Conservation (phyloP, 805 yeast genomes). For the Metschnikowia picachoensis region DNA sequence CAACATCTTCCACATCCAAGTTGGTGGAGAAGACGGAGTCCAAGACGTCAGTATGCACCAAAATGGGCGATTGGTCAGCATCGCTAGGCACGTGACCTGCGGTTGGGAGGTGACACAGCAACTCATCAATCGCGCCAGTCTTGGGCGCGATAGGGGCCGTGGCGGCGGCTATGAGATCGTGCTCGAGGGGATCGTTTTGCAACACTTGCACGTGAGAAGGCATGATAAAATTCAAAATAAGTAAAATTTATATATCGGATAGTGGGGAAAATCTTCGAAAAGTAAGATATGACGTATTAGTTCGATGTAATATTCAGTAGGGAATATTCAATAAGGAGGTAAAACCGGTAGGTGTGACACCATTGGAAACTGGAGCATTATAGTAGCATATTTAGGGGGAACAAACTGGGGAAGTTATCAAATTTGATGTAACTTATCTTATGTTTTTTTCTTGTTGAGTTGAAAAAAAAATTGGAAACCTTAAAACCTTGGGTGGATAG, state of each 20-base stretch:
- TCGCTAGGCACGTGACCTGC: constrained; percentile 13
- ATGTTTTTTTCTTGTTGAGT: constrained; percentile 14
- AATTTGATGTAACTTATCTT: constrained; percentile 17
- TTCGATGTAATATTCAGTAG: constrained; percentile 12
- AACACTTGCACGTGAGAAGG: constrained; percentile 17
- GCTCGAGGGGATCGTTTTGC: constrained; percentile 16
- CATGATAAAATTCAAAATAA: constrained; percentile 11
- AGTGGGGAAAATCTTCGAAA: constrained; percentile 16
- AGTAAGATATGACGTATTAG: constrained; percentile 22
- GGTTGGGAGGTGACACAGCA: constrained; percentile 27
- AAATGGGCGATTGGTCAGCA: constrained; percentile 40
- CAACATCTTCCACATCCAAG: constrained; percentile 37
- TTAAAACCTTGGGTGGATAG: constrained; percentile 19
- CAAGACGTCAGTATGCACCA: constrained; percentile 49
- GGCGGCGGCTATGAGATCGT: constrained; percentile 11
- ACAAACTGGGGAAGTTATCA: constrained; percentile 24
- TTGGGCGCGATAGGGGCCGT: constrained; percentile 15
- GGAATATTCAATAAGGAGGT: constrained; percentile 10
- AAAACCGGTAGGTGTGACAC: constrained; percentile 26
- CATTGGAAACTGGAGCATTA: constrained; percentile 33
- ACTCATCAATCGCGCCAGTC: constrained; percentile 21
- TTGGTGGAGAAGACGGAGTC: constrained; percentile 47
- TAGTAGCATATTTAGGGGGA: constrained; percentile 30
- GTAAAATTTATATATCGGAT: constrained; percentile 19
- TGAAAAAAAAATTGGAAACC: constrained; percentile 19